Evolutionary conservation across 257 asterid species (phyloP), one percentile per base, ranked within the genome.

Genomic region (Salvia hispanica): DNA sequence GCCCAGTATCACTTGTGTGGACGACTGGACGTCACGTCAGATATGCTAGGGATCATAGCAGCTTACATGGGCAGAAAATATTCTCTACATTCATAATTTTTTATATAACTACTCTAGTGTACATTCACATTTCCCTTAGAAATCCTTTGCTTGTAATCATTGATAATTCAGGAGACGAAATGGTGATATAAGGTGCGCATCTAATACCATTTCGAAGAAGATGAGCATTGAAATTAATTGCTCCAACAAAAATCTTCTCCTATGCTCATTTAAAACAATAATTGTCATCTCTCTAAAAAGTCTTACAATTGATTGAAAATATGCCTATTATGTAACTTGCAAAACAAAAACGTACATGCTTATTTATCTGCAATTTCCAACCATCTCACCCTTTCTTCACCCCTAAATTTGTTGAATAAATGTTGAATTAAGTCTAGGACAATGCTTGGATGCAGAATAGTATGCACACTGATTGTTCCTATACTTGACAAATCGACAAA

Each of bases 401-500:
- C 61, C 21, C 73, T 40, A 7, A 48, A 48, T 37, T 34, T 28
- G 9, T n/a, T n/a, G n/a, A n/a, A n/a, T n/a, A n/a, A n/a, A n/a
- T n/a, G 7, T 31, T 12, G 9, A 28, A 28, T 53, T 21, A 53
- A 15, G 11, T 16, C 6, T 8, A 59, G 40, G 34, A 14, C 60
- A 13, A 39, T 3, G 15, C 46, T 56, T 9, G 5, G 67, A 45
- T 16, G 25, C 18, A 9, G 25, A 9, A 31, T 6, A 43, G 15
- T 40, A 40, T 13, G 40, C 25, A n/a, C 64, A 5, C 5, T 42
- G 75, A 15, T 40, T 42, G 18, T 51, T 44, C 73, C n/a, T 58
- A 66, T 58, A 14, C 60, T 44, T 47, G 15, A 9, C 51, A 37
- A 12, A 45, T 2, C 16, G 44, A 50, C 7, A 18, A 52, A 59